Conservation (phyloP, 129 eudicot genomes). For the Flaveria bidentis region DNA sequence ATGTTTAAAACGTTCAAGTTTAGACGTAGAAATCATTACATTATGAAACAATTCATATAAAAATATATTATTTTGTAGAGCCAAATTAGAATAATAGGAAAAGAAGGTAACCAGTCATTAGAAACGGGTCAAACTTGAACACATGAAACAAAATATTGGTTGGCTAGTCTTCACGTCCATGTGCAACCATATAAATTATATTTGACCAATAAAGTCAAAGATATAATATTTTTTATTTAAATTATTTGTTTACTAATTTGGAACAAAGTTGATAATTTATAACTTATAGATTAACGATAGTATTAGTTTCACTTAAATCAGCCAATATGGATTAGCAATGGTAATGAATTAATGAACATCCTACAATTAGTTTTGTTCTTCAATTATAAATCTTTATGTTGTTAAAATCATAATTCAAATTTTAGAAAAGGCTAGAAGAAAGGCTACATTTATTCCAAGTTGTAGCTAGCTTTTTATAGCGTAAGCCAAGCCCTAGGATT, state of each 20-base stretch:
- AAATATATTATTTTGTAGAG: neutral
- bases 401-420: too few species aligned
- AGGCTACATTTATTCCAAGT: neutral
- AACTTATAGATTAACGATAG: neutral
- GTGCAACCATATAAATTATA: slow-evolving; percentile 13
- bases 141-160: neutral
- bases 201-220: slow-evolving; percentile 27
- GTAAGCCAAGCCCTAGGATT: neutral
- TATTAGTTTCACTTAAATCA: neutral
- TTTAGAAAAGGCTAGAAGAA: neutral
- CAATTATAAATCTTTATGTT: too few species aligned
- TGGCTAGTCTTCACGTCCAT: slow-evolving; percentile 8
- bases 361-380: too few species aligned
- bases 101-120: slow-evolving; percentile 2
- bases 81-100: slow-evolving; percentile 13
- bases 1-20: too few species aligned
- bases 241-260: neutral
- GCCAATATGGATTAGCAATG: too few species aligned
- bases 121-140: slow-evolving; percentile 41
- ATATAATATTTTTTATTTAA: neutral
- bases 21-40: too few species aligned
- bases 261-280: neutral
- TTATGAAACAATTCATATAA: too few species aligned
- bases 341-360: too few species aligned
- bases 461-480: neutral